Base-by-base conservation (phyloP, 768 basidiomycete genomes). In the Suillus alpinus region DNA sequence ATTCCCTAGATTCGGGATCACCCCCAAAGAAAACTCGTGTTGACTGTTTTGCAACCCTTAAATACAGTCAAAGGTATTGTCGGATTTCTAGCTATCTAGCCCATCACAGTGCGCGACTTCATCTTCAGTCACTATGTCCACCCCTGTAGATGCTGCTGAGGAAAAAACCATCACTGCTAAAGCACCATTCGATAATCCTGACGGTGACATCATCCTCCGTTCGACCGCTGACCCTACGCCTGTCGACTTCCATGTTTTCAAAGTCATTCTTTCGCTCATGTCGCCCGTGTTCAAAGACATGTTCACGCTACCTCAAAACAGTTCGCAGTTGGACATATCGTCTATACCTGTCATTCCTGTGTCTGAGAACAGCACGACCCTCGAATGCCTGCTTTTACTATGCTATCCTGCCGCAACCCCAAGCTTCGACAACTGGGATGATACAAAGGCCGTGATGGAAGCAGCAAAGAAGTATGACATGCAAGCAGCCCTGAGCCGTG, bases 351-450 rank as follows among this genome's bases (percentile, higher is more conserved):
- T 79, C 36, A 72, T 82, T 37, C 68, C 74, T 32, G 73, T 81
- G 72, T 58, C 74, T 34, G 82, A 83, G 66, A 72, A 76, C 62
- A 71, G 67, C 50, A 67, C 65, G 10, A 77, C 76, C 2, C 62
- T 83, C 32, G 59, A 69, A 34, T 59, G 71, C 9, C 64, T 81
- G 5, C 73, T 83, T 5, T 69, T 75, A 8, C 70, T 78, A 34
- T 78, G 79, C 65, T 76, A 80, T 51, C 80, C 81, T 52, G 36
- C 32, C 12, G 20, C 43, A 7, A 46, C 37, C 9, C 49, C 56
- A 14, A 26, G 49, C 3, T 61, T 61, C 13, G 8, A 39, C 52
- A 62, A 12, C 57, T 53, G 65, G 40, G 53, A 68, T 40, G 50
- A 62, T 10, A 57, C 66, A 2, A 47, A 65, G 58, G 31, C 61